Evolutionary conservation across 768 basidiomycete genomes (phyloP), one percentile per base, ranked within the genome.

Genomic region (Megacollybia marginata): DNA sequence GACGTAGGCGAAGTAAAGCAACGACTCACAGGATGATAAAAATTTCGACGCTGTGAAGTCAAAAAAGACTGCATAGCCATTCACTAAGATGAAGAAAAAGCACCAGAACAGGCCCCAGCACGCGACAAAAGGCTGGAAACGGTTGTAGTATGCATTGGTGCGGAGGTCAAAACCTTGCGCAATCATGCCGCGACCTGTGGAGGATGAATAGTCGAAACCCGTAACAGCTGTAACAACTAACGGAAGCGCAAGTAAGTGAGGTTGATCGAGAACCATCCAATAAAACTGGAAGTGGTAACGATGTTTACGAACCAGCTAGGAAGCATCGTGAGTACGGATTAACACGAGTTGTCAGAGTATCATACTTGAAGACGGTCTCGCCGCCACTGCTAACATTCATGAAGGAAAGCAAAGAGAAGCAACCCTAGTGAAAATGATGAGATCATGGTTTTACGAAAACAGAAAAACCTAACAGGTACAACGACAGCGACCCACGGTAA

Each of bases 61-160:
- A 67, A 77, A 88, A 71, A 87, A 88, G 23, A 85, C 80, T 9
- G 65, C 78, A 53, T 69, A 75, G 9, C 75, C 74, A 33, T 70
- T 75, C 57, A 75, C 57, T 20, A 77, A 66, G 60, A 80, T 81
- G 65, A 84, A 82, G 57, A 86, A 57, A 2, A 66, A 44, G 11
- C 74, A 79, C 80, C 85, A 85, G 63, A 77, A 74, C 44, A 84
- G 65, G 19, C 82, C 87, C 79, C 85, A 86, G 62, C 78, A 82
- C 13, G 85, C 68, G 33, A 86, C 62, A 55, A 76, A 88, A 0
- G 87, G 87, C 58, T 87, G 85, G 23, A 83, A 62, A 2, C 58
- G 54, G 55, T 77, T 81, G 55, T 73, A 63, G 65, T 88, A 93
- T 1, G 79, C 70, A 42, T 92, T 78, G 16, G 73, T 71, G 31